Conservation (phyloP, 257 asterid genomes). For the Leonotis leonurus region DNA sequence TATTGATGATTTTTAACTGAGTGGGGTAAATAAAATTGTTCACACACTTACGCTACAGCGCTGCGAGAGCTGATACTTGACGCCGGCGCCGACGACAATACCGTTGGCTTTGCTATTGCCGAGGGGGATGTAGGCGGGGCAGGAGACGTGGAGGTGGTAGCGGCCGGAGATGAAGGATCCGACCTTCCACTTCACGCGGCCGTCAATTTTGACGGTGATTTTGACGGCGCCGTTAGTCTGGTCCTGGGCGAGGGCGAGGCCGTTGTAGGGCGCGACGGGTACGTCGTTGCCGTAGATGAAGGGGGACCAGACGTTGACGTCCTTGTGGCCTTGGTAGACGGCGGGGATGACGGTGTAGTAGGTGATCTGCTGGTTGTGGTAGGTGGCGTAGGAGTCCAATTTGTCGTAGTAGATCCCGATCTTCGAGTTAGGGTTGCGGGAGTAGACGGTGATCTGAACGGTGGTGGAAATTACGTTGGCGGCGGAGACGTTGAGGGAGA, state of each 20-base stretch:
- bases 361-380: slow-evolving; percentile 72
- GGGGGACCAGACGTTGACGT: slow-evolving; percentile 76
- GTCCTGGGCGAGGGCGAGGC: slow-evolving; percentile 41
- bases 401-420: slow-evolving; percentile 69
- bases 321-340: slow-evolving; percentile 81
- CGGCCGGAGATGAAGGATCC: slow-evolving; percentile 49
- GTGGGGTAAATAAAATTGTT: neutral
- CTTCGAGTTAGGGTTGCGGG: slow-evolving; percentile 64
- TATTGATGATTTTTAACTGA: neutral
- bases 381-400: slow-evolving; percentile 44
- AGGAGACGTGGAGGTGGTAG: slow-evolving; percentile 59
- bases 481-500: slow-evolving; percentile 65
- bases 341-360: slow-evolving; percentile 55
- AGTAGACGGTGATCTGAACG: slow-evolving; percentile 65
- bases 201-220: slow-evolving; percentile 43
- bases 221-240: slow-evolving; percentile 45
- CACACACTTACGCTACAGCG: slow-evolving; percentile 55
- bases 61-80: slow-evolving; percentile 64
- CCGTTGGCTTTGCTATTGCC: slow-evolving; percentile 37
- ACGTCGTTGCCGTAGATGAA: slow-evolving; percentile 54
- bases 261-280: slow-evolving; percentile 81
- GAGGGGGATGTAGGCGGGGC: slow-evolving; percentile 52
- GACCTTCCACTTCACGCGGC: slow-evolving; percentile 70
- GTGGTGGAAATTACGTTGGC: slow-evolving; percentile 70
- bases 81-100: slow-evolving; percentile 36